Evolutionary conservation across 2,329 filamentous ascomycete species (phyloP).

Genomic region (Raffaelea arxii): DNA sequence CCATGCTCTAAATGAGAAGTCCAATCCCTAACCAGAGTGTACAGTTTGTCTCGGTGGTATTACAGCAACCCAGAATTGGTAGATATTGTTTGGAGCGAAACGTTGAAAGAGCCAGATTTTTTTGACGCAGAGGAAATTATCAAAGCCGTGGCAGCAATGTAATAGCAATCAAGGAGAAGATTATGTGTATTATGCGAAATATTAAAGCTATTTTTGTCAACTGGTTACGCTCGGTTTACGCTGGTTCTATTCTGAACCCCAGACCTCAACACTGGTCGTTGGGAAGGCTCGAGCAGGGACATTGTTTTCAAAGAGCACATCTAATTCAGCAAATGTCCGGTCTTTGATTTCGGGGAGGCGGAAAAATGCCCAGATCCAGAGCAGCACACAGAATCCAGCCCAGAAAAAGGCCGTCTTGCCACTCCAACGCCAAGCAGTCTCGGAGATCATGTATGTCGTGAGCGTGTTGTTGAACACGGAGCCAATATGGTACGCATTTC

Average conservation of each 20-base stretch:
- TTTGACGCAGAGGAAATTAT: slow-evolving; percentile 10
- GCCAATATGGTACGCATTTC: slow-evolving; percentile 36
- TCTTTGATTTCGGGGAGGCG: slow-evolving; percentile 44
- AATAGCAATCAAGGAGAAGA: not conserved
- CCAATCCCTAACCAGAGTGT: not conserved
- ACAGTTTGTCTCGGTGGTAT: not conserved
- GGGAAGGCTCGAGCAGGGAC: slow-evolving; percentile 26
- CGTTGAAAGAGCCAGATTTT: slow-evolving; percentile 24
- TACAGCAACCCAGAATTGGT: slow-evolving; percentile 24
- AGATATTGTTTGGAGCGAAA: slow-evolving; percentile 30
- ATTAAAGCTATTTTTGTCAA: no score
- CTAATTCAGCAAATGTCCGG: slow-evolving; percentile 43
- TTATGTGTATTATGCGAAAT: no score
- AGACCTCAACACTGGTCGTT: no score
- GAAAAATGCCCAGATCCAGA: no score
- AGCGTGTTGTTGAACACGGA: slow-evolving; percentile 36
- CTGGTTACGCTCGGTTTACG: no score
- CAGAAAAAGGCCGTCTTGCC: slow-evolving; percentile 35
- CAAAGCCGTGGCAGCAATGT: not conserved
- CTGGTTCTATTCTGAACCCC: no score
- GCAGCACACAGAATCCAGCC: slow-evolving; percentile 28
- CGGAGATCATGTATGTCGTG: slow-evolving; percentile 36
- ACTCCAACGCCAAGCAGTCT: slow-evolving; percentile 35
- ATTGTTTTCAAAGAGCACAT: slow-evolving; percentile 39
- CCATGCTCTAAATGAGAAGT: not conserved